Percentiles rank a stretch among this genome's conserved stretches.
phyloP scores from a whole-genome alignment of 2,329 filamentous ascomycete species.

The Colletotrichum tamarilloi region DNA sequence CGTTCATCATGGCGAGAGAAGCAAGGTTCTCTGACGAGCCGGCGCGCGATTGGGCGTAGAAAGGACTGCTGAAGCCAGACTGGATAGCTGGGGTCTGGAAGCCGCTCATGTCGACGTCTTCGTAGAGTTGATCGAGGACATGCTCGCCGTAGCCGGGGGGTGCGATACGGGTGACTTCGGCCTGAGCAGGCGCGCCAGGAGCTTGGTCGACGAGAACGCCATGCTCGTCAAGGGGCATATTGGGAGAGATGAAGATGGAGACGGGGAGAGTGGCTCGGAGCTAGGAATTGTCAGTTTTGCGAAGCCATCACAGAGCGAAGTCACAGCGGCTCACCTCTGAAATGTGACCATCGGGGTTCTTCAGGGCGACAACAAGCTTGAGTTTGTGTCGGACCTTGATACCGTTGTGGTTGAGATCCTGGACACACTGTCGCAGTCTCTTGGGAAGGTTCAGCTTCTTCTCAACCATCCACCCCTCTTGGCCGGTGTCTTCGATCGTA shows the following conservation, averaged over 20 bases:
- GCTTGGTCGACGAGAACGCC: constrained; percentile 78
- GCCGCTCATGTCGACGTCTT: constrained; percentile 84
- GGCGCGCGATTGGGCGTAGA: constrained; percentile 76
- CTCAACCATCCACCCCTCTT: constrained; percentile 73
- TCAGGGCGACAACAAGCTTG: constrained; percentile 88
- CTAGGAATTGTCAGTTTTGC: constrained; percentile 50
- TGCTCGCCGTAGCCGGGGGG: constrained; percentile 96
- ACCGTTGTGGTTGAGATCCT: constrained; percentile 88
- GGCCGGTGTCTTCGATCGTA: constrained; percentile 74
- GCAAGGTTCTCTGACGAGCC: constrained; percentile 86
- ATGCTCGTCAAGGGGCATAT: constrained; percentile 87
- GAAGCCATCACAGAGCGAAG: neutral
- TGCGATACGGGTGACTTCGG: constrained; percentile 73
- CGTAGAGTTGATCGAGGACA: constrained; percentile 89
- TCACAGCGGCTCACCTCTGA: constrained; percentile 74
- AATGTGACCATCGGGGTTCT: constrained; percentile 94
- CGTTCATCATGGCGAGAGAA: constrained; percentile 57
- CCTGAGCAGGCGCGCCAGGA: constrained; percentile 61
- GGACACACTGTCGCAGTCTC: constrained; percentile 83
- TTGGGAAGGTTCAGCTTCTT: constrained; percentile 79
- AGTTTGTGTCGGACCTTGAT: constrained; percentile 96
- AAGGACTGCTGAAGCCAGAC: constrained; percentile 85
- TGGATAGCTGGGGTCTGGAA: constrained; percentile 80
- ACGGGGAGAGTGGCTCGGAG: constrained; percentile 91
- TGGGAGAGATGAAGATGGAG: constrained; percentile 95